Conservation (phyloP, 1,139 yeast species). For the Suhomyces wounanorum region DNA sequence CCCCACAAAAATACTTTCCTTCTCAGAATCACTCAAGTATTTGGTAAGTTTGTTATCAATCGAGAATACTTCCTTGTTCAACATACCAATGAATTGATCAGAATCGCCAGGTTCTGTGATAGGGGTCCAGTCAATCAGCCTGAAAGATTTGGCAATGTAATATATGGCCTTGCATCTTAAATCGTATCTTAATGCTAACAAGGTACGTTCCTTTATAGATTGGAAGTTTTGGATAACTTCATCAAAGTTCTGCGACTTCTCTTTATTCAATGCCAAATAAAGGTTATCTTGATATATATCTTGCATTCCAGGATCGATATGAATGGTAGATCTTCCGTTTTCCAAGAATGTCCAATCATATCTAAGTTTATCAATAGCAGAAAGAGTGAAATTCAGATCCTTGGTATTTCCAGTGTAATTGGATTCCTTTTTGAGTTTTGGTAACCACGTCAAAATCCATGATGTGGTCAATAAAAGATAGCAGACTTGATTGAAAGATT, state of each 20-base stretch:
- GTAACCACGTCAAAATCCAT: slow-evolving; percentile 59
- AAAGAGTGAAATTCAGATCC: slow-evolving; percentile 24
- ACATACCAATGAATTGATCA: slow-evolving; percentile 58
- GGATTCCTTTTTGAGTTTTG: slow-evolving; percentile 49
- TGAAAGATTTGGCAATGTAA: slow-evolving; percentile 53
- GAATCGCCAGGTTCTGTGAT: slow-evolving; percentile 61
- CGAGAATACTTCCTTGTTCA: slow-evolving; percentile 60
- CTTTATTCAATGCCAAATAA: slow-evolving; percentile 39
- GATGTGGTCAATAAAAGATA: slow-evolving; percentile 49
- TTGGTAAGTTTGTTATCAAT: slow-evolving; percentile 46
- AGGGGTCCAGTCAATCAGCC: slow-evolving; percentile 46
- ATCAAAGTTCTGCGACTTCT: slow-evolving; percentile 50
- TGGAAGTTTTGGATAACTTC: slow-evolving; percentile 47
- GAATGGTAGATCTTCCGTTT: slow-evolving; percentile 37
- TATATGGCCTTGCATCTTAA: slow-evolving; percentile 62
- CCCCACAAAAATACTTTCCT: slow-evolving; percentile 49
- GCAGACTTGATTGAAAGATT: slow-evolving; percentile 50
- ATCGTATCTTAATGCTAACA: slow-evolving; percentile 66
- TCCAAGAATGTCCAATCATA: slow-evolving; percentile 61
- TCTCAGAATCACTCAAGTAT: slow-evolving; percentile 30
- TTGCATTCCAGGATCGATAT: slow-evolving; percentile 23
- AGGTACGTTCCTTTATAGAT: slow-evolving; percentile 47
- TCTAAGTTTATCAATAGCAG: slow-evolving; percentile 48
- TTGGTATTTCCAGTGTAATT: slow-evolving; percentile 30
- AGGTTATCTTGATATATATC: slow-evolving; percentile 28